These are phyloP conservation scores for Maudiozyma turicensis DNA, from an alignment of 805 yeast genomes.

Conservation along the genomic window DNA sequence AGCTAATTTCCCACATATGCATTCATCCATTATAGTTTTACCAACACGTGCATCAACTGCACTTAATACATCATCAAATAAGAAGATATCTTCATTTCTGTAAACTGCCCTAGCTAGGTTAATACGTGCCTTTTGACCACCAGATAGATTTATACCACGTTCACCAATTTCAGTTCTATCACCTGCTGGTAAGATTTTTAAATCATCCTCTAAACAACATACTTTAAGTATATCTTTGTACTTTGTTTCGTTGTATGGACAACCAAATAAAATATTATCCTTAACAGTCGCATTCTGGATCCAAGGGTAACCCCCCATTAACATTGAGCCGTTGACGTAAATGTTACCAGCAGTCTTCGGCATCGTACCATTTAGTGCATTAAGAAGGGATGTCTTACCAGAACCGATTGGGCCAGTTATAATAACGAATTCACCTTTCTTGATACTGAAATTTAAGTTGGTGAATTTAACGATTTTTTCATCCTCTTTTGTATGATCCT, in stretches of 20 bases:
- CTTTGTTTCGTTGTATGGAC: constrained; percentile 37
- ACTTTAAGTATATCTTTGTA: constrained; percentile 50
- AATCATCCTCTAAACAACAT: constrained; percentile 59
- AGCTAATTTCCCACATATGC: constrained; percentile 50
- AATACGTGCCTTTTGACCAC: constrained; percentile 82
- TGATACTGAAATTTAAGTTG: constrained; percentile 44
- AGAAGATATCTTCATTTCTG: constrained; percentile 52
- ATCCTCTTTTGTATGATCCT: constrained; percentile 1
- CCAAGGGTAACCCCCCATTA: constrained; percentile 67
- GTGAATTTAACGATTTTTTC: constrained; percentile 16
- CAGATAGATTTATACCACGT: constrained; percentile 77
- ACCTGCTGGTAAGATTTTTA: constrained; percentile 60
- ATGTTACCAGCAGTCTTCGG: constrained; percentile 42
- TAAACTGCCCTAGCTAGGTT: constrained; percentile 74
- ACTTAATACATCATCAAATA: constrained; percentile 71
- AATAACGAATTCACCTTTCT: constrained; percentile 58
- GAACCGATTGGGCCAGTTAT: constrained; percentile 33
- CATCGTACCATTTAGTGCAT: constrained; percentile 69
- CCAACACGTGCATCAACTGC: constrained; percentile 87
- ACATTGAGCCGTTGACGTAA: constrained; percentile 42
- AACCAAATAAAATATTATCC: constrained; percentile 67
- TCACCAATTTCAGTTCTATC: constrained; percentile 78
- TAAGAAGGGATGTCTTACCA: constrained; percentile 54
- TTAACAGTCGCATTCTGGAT: constrained; percentile 70
- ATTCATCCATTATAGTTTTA: constrained; percentile 61